Evolutionary conservation across 2,329 filamentous ascomycete species (phyloP).

Genomic region (Fusarium pilosicola): DNA sequence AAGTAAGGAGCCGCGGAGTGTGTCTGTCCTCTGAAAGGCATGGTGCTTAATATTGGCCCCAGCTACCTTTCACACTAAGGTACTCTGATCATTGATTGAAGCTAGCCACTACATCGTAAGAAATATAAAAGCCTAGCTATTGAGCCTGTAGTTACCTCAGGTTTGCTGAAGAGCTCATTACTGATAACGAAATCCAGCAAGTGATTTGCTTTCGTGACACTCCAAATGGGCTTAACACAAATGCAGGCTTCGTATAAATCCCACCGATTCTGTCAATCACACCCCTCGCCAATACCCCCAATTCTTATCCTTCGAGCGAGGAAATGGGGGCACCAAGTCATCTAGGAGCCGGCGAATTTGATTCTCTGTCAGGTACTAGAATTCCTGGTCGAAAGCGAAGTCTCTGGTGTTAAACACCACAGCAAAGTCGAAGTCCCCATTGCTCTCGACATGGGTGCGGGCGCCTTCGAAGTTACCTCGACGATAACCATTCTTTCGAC

Average conservation of each 20-base stretch:
- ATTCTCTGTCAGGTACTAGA: constrained; percentile 2
- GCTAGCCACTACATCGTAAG: not conserved
- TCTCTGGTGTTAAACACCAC: constrained; percentile 31
- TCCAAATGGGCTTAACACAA: not conserved
- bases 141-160: not conserved
- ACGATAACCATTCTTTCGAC: not conserved
- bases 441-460: not conserved
- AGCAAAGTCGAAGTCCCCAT: constrained; percentile 15
- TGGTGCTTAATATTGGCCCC: not conserved
- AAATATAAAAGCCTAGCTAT: not conserved
- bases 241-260: not conserved
- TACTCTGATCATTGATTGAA: not conserved
- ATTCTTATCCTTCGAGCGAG: not conserved
- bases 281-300: not conserved
- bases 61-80: not conserved
- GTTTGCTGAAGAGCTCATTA: not conserved
- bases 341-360: not conserved
- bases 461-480: constrained; percentile 19
- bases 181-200: not conserved
- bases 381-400: constrained; percentile 2
- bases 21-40: not conserved
- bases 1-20: not conserved
- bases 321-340: not conserved
- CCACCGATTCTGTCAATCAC: not conserved
- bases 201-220: too few relatives aligned